Evolutionary conservation across 305 asterid genomes (phyloP).

Genomic region (Solanum hybrid): DNA sequence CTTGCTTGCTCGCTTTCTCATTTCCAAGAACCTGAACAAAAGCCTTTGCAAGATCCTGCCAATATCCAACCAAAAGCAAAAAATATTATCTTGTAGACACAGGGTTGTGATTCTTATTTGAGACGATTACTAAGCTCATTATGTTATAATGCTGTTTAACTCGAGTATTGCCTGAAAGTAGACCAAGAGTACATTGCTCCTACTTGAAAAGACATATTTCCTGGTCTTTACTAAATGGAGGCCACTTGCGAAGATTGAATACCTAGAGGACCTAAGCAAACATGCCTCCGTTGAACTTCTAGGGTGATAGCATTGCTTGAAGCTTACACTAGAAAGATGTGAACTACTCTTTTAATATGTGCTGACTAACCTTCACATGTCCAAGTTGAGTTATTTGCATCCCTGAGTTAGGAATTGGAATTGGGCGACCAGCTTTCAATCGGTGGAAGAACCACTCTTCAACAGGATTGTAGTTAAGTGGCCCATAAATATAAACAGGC

Average conservation of each 20-base stretch:
- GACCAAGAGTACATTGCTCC: background rate
- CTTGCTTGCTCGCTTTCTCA: slow-evolving; percentile 79
- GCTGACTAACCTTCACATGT: slow-evolving; percentile 70
- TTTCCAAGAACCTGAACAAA: slow-evolving; percentile 82
- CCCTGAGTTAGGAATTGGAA: slow-evolving; percentile 88
- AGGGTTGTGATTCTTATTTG: background rate
- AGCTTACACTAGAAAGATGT: background rate
- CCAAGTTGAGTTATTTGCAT: slow-evolving; percentile 92
- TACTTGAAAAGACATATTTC: background rate
- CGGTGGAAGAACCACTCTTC: slow-evolving; percentile 99
- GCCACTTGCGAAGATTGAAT: background rate
- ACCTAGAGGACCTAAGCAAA: background rate
- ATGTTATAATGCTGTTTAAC: background rate
- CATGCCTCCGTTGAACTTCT: background rate
- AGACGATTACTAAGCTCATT: background rate
- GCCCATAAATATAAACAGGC: slow-evolving; percentile 95
- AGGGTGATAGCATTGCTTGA: background rate
- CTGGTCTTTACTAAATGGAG: background rate
- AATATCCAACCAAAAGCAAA: background rate
- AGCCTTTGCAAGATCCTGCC: slow-evolving; percentile 83
- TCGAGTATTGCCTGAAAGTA: background rate
- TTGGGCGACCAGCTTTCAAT: slow-evolving; percentile 89
- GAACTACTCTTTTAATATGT: background rate
- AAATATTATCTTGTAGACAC: background rate
- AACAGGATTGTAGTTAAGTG: slow-evolving; percentile 93